Percentiles rank a stretch among this genome's conserved stretches.
These are phyloP conservation scores for Chalara sp. DNA, from an alignment of 2,329 filamentous ascomycete species.

Conservation along the genomic window DNA sequence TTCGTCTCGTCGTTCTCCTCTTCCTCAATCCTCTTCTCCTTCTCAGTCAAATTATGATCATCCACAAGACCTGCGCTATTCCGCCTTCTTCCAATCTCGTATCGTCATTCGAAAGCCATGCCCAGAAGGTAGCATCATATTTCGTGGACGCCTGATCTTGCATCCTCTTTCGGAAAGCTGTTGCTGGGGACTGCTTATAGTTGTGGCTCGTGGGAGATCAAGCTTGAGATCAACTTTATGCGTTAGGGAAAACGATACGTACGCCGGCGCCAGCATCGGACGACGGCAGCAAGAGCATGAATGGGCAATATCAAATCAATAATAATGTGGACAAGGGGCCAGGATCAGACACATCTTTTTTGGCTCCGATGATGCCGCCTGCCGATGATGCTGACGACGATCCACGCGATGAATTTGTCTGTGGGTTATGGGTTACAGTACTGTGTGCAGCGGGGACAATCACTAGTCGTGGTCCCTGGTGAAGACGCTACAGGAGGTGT, in stretches of 20 bases:
- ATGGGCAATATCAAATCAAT: conserved; percentile 12
- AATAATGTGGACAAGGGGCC: conserved; percentile 4
- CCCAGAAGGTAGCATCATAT: too few relatives aligned
- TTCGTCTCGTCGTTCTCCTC: background rate
- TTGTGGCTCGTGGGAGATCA: too few relatives aligned
- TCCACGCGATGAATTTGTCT: background rate
- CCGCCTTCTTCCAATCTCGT: too few relatives aligned
- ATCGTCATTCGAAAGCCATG: too few relatives aligned
- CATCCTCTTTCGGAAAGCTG: too few relatives aligned
- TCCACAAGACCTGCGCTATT: background rate
- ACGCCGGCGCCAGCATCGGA: background rate
- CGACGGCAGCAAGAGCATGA: conserved; percentile 7
- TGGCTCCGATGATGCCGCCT: conserved; percentile 1
- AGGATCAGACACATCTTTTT: conserved; percentile 2
- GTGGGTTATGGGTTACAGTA: too few relatives aligned
- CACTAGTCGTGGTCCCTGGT: conserved; percentile 3
- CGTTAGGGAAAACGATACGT: background rate
- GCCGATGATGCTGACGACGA: conserved; percentile 12
- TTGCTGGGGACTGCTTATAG: too few relatives aligned
- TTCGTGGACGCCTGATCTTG: too few relatives aligned
- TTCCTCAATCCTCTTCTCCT: background rate
- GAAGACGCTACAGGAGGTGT: background rate
- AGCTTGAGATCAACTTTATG: background rate
- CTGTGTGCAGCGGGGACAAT: too few relatives aligned
- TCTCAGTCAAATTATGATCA: background rate